Percentiles rank a stretch among this genome's conserved stretches.
Conservation (phyloP, 148 eudicot genomes). For the Talinum fruticosum region DNA sequence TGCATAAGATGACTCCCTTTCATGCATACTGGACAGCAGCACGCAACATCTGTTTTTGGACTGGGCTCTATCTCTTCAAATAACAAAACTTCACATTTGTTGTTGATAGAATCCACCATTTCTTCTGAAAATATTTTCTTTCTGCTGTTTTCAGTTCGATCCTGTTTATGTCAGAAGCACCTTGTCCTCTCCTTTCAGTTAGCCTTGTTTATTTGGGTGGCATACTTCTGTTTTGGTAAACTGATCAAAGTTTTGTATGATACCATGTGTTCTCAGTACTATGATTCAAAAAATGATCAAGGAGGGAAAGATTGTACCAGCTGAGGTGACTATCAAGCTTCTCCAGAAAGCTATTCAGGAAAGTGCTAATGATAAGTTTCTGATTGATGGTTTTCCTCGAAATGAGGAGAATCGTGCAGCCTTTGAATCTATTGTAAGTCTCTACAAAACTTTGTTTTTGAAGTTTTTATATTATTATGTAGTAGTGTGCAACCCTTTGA, state of each 20-base stretch:
- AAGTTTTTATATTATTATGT: not conserved
- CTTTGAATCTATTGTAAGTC: slow-evolving; percentile 76
- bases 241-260: not conserved
- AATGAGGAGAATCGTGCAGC: slow-evolving; percentile 88
- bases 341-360: slow-evolving; percentile 69
- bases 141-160: too few relatives aligned
- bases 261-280: slow-evolving; percentile 36
- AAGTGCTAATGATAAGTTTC: slow-evolving; percentile 62
- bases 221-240: not conserved
- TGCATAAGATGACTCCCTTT: too few relatives aligned
- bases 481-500: not conserved
- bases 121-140: too few relatives aligned
- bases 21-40: too few relatives aligned
- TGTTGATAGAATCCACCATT: too few relatives aligned
- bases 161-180: too few relatives aligned
- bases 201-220: not conserved
- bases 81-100: too few relatives aligned
- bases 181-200: not conserved
- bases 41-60: too few relatives aligned
- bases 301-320: slow-evolving; percentile 89
- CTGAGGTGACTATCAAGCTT: slow-evolving; percentile 81
- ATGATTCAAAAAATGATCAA: slow-evolving; percentile 92
- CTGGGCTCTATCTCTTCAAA: too few relatives aligned
- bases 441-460: not conserved
- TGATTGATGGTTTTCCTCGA: slow-evolving; percentile 91